These are phyloP conservation scores for Ophiostoma tasmaniense DNA, from an alignment of 2,329 filamentous ascomycete genomes.

Conservation along the genomic window DNA sequence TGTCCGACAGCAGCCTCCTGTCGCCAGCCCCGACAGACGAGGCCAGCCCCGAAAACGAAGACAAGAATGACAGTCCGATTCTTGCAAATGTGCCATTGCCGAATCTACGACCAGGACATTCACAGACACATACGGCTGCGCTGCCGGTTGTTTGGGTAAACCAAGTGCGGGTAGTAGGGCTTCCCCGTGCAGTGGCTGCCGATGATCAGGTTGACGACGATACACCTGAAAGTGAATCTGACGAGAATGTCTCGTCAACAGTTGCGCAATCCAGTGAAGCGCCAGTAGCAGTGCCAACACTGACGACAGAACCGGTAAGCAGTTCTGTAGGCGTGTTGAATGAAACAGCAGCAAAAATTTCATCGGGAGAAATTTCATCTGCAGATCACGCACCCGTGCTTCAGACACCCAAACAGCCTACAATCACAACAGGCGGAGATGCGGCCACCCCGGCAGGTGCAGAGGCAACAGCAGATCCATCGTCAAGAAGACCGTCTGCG, in stretches of 20 bases:
- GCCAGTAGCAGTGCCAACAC: neutral
- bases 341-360: neutral
- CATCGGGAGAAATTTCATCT: neutral
- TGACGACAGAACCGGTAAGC: neutral
- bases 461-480: neutral
- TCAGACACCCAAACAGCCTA: neutral
- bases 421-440: neutral
- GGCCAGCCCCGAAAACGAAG: slow-evolving; percentile 36
- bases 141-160: neutral
- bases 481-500: neutral
- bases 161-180: neutral
- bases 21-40: slow-evolving; percentile 58
- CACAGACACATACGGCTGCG: neutral
- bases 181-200: neutral
- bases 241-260: neutral
- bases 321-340: neutral
- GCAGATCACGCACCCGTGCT: neutral
- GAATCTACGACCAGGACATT: neutral
- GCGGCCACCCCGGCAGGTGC: neutral
- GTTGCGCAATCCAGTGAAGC: neutral
- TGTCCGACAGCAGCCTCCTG: slow-evolving; percentile 37
- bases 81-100: neutral
- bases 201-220: neutral
- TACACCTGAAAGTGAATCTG: neutral
- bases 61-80: slow-evolving; percentile 4